Base-by-base conservation (phyloP, 2,329 filamentous ascomycete species). In the Aureobasidium sp. region DNA sequence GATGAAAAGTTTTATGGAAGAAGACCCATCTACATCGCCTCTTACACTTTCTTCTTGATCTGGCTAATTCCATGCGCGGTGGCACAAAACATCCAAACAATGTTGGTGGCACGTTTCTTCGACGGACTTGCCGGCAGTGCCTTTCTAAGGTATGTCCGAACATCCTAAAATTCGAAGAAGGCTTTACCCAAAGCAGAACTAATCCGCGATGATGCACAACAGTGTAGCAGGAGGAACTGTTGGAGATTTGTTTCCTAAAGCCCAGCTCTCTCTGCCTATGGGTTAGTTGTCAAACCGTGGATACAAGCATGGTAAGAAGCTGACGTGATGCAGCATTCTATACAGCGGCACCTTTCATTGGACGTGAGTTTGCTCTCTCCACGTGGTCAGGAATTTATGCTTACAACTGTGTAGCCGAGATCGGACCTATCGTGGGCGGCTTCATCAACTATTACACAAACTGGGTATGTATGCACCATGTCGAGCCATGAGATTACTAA, bases 211-310 rank as follows among this genome's bases (percentile, higher is more conserved):
- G 39, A 15, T 23, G 15, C 47, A 46, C 36, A 44, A 52, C 26
- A 62, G 78, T 63, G 90, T 96, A 1, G 88, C 90, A 0, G 91
- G 91, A 44, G 90, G 91, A 13, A 96, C 90, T 0, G 89, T 96
- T 17, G 89, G 90, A 37, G 91, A 96, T 70, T 75, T 93, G 66
- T 94, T 93, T 70, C 77, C 78, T 12, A 80, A 82, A 51, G 77
- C 87, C 63, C 81, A 90, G 66, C 83, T 96, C 62, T 86, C 87
- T 67, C 82, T 83, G 7, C 91, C 91, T 2, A 96, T 96, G 92
- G 87, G 91, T 76, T 78, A 0, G 41, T 46, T 12, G 10, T 23
- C 15, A 20, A 26, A 20, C 13, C 32, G 20, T 20, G 20, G 20
- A 20, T 3, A 9, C n/a, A 44, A 15, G 52, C 7, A 10, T 29